Conservation (phyloP, 208 protist genomes). For the Tritrichomonas musculus region DNA sequence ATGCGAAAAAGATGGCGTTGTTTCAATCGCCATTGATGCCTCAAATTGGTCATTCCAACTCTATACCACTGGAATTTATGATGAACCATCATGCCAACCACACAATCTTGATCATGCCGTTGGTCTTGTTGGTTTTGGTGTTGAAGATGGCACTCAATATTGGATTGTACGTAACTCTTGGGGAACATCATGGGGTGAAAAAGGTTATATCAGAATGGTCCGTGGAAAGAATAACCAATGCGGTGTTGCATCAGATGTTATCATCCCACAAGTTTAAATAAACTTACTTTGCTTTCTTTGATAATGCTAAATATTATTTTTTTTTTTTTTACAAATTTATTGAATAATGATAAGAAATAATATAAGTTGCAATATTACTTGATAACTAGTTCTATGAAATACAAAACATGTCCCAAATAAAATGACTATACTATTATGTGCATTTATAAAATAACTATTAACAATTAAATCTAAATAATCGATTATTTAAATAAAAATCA, state of each 20-base stretch:
- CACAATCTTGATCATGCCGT: neutral
- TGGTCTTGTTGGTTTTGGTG: neutral
- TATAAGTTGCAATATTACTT: no score
- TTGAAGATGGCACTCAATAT: constrained; percentile 25
- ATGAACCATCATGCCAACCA: constrained; percentile 28
- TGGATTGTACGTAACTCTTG: constrained; percentile 53
- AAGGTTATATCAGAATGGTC: constrained; percentile 42
- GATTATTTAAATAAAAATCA: no score
- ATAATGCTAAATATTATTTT: no score
- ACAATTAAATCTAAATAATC: no score
- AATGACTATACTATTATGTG: no score
- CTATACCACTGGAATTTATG: constrained; percentile 42
- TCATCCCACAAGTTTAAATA: neutral
- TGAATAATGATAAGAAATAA: no score
- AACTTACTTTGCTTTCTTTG: no score
- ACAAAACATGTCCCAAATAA: no score
- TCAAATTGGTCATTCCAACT: constrained; percentile 41
- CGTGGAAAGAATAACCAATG: constrained; percentile 47
- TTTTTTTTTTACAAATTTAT: no score
- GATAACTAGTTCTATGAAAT: no score
- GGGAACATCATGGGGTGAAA: constrained; percentile 51
- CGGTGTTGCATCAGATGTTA: constrained; percentile 41
- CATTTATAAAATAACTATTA: no score
- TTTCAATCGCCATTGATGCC: constrained; percentile 47
- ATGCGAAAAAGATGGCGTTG: neutral